Evolutionary conservation across 1,284 basidiomycete genomes (phyloP).

Genomic region (Cerioporus squamosus): DNA sequence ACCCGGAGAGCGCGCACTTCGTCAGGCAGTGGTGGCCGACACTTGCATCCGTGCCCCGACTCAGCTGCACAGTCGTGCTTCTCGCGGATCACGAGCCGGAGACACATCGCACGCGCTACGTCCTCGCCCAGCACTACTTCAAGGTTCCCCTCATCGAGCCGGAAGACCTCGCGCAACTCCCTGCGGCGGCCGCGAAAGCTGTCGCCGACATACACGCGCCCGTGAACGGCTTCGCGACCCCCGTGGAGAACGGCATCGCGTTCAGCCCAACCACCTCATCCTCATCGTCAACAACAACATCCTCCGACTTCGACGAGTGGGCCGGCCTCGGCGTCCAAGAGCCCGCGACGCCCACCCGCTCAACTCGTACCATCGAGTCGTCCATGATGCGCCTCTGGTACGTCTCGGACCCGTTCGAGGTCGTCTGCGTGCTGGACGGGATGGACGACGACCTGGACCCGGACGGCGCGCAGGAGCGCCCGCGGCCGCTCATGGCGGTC

Average conservation of each 20-base stretch:
- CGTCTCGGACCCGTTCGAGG: constrained; percentile 69
- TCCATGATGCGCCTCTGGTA: constrained; percentile 69
- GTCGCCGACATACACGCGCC: constrained; percentile 4
- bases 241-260: background rate
- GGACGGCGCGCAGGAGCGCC: constrained; percentile 47
- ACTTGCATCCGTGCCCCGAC: constrained; percentile 56
- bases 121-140: constrained; percentile 79
- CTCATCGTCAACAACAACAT: background rate
- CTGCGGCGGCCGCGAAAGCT: constrained; percentile 9
- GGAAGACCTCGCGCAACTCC: constrained; percentile 17
- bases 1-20: constrained; percentile 73
- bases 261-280: constrained; percentile 3
- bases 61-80: constrained; percentile 75
- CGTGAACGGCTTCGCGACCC: background rate
- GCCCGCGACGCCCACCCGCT: background rate
- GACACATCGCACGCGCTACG: constrained; percentile 61
- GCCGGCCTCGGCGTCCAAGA: background rate
- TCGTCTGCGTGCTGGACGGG: constrained; percentile 64
- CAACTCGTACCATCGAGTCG: constrained; percentile 17
- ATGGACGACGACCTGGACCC: constrained; percentile 39
- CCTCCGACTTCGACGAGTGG: background rate
- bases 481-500: constrained; percentile 72
- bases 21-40: constrained; percentile 81
- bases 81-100: constrained; percentile 60
- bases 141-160: constrained; percentile 51